Percentiles rank a stretch among this genome's conserved stretches.
These are phyloP conservation scores for Suillus paluster DNA, from an alignment of 768 basidiomycete species.

Conservation along the genomic window DNA sequence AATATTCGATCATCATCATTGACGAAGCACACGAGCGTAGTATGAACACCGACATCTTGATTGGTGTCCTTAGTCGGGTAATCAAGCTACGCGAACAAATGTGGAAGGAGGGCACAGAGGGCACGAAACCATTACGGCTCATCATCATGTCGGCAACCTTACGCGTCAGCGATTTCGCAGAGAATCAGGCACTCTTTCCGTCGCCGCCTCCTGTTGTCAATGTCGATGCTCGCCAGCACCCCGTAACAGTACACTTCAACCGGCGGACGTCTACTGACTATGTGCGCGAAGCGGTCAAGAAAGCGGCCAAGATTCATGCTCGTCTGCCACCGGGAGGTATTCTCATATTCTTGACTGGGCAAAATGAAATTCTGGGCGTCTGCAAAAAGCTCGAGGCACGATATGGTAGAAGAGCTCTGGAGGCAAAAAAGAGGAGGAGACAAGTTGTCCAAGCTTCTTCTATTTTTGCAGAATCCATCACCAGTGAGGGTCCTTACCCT, in stretches of 20 bases:
- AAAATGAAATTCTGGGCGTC: slow-evolving; percentile 89
- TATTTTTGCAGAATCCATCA: slow-evolving; percentile 31
- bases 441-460: slow-evolving; percentile 27
- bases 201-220: slow-evolving; percentile 90
- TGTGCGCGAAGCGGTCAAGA: slow-evolving; percentile 87
- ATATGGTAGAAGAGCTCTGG: slow-evolving; percentile 70
- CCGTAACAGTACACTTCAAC: slow-evolving; percentile 94
- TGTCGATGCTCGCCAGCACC: slow-evolving; percentile 89
- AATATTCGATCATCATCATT: slow-evolving; percentile 93
- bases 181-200: slow-evolving; percentile 81
- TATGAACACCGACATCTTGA: slow-evolving; percentile 97
- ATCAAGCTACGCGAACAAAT: slow-evolving; percentile 86
- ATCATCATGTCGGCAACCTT: slow-evolving; percentile 99
- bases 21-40: slow-evolving; percentile 99
- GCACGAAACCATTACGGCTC: slow-evolving; percentile 84
- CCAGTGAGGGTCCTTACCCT: slow-evolving; percentile 13
- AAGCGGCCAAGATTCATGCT: slow-evolving; percentile 89
- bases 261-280: slow-evolving; percentile 87
- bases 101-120: slow-evolving; percentile 81
- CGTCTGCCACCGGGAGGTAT: slow-evolving; percentile 93
- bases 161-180: slow-evolving; percentile 89
- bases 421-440: slow-evolving; percentile 49
- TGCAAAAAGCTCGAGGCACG: slow-evolving; percentile 80
- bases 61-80: slow-evolving; percentile 95
- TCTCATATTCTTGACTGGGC: slow-evolving; percentile 92